Evolutionary conservation across 2,329 filamentous ascomycete species (phyloP), one percentile per base, ranked within the genome.

Genomic region (Alternaria rosae): DNA sequence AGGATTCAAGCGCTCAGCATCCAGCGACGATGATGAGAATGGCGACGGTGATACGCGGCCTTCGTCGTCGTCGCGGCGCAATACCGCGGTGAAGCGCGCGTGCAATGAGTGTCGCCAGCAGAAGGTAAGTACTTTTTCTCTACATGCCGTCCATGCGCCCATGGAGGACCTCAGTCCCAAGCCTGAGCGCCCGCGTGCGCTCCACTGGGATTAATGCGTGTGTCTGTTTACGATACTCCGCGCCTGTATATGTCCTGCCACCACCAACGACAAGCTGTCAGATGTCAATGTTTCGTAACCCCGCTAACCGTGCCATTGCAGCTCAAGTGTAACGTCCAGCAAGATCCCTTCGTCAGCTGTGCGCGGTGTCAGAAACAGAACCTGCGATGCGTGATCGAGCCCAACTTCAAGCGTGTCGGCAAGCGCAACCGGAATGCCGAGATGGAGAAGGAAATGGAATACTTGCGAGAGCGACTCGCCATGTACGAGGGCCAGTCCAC

Each of bases 51-150:
- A 68, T 26, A 62, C 68, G 38, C 70, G 74, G 35, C 67, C 65
- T 25, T 67, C 64, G 20, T 68, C 66, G 51, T 73, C 70, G 30
- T 64, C 70, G 66, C 70, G 74, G 53, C 76, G 77, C 62, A 74
- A 75, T 62, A 73, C 74, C 4, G 76, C 76, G 42, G 77, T 79
- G 51, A 93, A 94, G 82, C 86, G 92, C 72, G 92, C 92, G 6
- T 94, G 92, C 80, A 94, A 94, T 75, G 91, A 94, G 79, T 94
- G 91, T 76, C 86, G 91, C 64, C 92, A 94, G 81, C 92, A 94
- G 80, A 94, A 94, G 85, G 91, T 92, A 85, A 42, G 45, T 21
- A 15, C 43, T 20, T n/a, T 21, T n/a, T 30, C 20, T 7, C 21
- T 21, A 51, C 21, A 13, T 30, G 55, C 35, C 26, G 55, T 26